Base-by-base conservation (phyloP, 495 filamentous ascomycete species). In the Hypoxylon lenormandii region DNA sequence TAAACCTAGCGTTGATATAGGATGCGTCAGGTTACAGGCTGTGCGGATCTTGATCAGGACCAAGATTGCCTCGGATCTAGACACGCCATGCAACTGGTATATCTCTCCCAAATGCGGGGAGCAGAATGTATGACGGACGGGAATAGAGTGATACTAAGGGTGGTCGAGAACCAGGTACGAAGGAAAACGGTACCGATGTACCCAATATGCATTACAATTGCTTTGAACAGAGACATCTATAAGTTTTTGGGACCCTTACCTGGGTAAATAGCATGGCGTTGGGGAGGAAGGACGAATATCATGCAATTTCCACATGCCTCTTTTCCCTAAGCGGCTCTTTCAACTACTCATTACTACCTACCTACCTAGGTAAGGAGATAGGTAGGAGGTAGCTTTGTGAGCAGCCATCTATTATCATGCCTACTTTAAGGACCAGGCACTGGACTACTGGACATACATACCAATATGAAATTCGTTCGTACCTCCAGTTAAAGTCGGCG, bases 381-480 rank as follows among this genome's bases (percentile, higher is more conserved):
- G n/a, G n/a, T n/a, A n/a, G n/a, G n/a, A n/a, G n/a, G n/a, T n/a
- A n/a, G n/a, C n/a, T n/a, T n/a, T n/a, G n/a, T n/a, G 45, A 49
- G 13, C 30, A 23, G 30, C 36, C 48, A 37, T 30, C 7, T 15
- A 51, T 36, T 18, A 19, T n/a, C 28, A 37, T 36, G 19, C 48
- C 48, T n/a, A 51, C 48, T 36, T 51, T 19, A 36, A 4, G 46
- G 28, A 36, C 28, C 47, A 22, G 47, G 5, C 47, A 23, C 23
- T 11, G 7, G 28, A 37, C 23, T 51, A 51, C n/a, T 51, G 1
- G 19, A 37, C 26, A 10, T 5, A 28, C 28, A 13, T 15, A 33
- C 23, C 8, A 4, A 48, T n/a, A n/a, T n/a, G n/a, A n/a, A n/a
- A n/a, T 21, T 51, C 16, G 37, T 51, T 30, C 16, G 47, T 51